phyloP scores from a whole-genome alignment of 257 asterid genomes.

The Hygrophila difformis region DNA sequence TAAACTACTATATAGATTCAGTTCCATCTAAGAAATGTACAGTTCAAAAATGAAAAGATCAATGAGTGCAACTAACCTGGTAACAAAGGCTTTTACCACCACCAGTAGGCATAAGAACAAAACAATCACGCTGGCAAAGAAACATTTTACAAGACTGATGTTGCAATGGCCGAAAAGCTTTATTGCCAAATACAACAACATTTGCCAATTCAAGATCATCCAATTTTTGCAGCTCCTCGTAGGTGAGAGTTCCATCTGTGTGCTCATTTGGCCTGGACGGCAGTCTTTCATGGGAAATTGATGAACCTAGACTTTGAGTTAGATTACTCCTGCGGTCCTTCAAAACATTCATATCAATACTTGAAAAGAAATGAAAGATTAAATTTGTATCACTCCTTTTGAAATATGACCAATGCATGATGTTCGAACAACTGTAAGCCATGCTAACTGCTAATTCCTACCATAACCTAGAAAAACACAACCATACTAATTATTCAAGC shows the following conservation, averaged over 20 bases:
- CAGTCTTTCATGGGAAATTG: slow-evolving; percentile 27
- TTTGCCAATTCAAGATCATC: slow-evolving; percentile 86
- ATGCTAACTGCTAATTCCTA: no score
- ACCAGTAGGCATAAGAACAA: slow-evolving; percentile 95
- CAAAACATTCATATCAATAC: slow-evolving; percentile 20
- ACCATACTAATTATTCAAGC: no score
- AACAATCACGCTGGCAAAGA: slow-evolving; percentile 63
- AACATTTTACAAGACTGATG: slow-evolving; percentile 72
- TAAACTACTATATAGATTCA: slow-evolving; percentile 6
- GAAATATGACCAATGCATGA: no score
- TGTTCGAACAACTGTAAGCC: no score
- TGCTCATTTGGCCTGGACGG: slow-evolving; percentile 19
- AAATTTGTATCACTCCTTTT: no score
- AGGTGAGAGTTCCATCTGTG: slow-evolving; percentile 36
- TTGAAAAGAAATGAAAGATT: slow-evolving; percentile 11
- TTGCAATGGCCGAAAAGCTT: slow-evolving; percentile 74
- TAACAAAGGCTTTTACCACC: slow-evolving; percentile 99
- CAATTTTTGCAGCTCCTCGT: slow-evolving; percentile 64
- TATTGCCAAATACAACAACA: slow-evolving; percentile 85
- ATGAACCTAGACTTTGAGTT: slow-evolving; percentile 36
- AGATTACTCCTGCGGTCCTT: slow-evolving; percentile 43
- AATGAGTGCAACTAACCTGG: slow-evolving; percentile 53
- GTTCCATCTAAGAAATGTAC: slow-evolving; percentile 13
- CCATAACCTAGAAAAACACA: no score
- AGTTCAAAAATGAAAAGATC: background rate